These are phyloP conservation scores for Linderina pennispora DNA, from an alignment of 192 early-diverging fungal species.

Conservation along the genomic window DNA sequence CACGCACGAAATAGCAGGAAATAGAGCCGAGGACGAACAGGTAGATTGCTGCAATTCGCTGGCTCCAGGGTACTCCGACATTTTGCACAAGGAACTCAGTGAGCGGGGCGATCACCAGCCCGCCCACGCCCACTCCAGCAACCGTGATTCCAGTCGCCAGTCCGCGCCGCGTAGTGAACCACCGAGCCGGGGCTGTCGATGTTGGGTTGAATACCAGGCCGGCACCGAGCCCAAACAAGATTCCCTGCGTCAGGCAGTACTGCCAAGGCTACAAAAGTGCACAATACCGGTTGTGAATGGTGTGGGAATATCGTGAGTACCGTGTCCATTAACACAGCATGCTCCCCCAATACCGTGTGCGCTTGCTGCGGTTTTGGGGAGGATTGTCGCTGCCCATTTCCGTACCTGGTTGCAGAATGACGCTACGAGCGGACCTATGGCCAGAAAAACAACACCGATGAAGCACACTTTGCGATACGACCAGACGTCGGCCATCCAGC, in stretches of 20 bases:
- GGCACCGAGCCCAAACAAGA: slow-evolving; percentile 47
- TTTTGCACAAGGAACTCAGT: slow-evolving; percentile 2
- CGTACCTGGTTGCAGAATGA: neutral
- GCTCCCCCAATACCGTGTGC: no score
- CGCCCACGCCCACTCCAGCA: slow-evolving; percentile 51
- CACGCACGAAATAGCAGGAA: neutral
- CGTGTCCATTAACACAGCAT: no score
- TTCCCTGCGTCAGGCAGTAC: slow-evolving; percentile 50
- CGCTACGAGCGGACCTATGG: neutral
- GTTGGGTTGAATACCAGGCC: slow-evolving; percentile 45
- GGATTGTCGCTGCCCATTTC: no score
- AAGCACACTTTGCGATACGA: neutral
- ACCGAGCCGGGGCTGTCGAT: slow-evolving; percentile 47
- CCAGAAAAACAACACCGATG: neutral
- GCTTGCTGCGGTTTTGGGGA: no score
- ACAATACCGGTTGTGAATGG: no score
- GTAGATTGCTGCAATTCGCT: slow-evolving; percentile 12
- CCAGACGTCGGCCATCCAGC: neutral
- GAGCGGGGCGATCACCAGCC: slow-evolving; percentile 45
- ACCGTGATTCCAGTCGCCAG: slow-evolving; percentile 52
- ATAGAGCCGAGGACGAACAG: slow-evolving; percentile 12
- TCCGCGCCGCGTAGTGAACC: slow-evolving; percentile 42
- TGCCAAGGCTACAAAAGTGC: slow-evolving; percentile 50
- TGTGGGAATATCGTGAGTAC: no score
- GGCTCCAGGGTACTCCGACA: slow-evolving; percentile 23